Conservation (phyloP, 2,329 filamentous ascomycete species). For the Ophiostoma tasmaniense region DNA sequence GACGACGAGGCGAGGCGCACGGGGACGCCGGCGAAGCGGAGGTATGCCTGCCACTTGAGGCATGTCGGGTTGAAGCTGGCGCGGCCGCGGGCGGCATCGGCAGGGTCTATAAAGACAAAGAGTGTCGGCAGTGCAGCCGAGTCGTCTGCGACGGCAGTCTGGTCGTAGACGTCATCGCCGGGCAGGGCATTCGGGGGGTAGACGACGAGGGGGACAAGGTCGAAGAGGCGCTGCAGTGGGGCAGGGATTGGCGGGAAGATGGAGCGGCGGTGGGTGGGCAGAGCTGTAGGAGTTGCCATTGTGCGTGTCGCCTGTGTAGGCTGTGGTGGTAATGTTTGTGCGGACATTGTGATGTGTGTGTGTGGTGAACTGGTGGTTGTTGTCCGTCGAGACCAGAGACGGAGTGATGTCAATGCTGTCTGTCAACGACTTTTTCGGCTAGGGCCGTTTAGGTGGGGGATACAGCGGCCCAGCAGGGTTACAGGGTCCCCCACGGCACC, state of each 20-base stretch:
- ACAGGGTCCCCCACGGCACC: not conserved
- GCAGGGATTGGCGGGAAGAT: slow-evolving; percentile 51
- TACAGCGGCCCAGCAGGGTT: not conserved
- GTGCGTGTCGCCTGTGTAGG: not conserved
- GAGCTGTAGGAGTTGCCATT: not conserved
- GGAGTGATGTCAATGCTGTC: not conserved
- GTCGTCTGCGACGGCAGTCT: slow-evolving; percentile 17
- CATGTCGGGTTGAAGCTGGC: slow-evolving; percentile 89
- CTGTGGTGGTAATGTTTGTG: not conserved
- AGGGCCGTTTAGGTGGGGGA: not conserved
- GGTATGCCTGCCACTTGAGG: slow-evolving; percentile 92
- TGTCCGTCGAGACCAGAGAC: not conserved
- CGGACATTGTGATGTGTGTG: not conserved
- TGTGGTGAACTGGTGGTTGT: not conserved
- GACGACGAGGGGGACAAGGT: slow-evolving; percentile 68
- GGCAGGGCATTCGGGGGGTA: slow-evolving; percentile 72
- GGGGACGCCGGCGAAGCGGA: slow-evolving; percentile 64
- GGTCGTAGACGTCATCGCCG: slow-evolving; percentile 28
- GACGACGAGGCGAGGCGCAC: slow-evolving; percentile 64
- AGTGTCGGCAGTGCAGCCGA: slow-evolving; percentile 44
- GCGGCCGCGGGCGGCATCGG: slow-evolving; percentile 50
- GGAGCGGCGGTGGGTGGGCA: not conserved
- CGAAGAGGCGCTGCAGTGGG: slow-evolving; percentile 75
- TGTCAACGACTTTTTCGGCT: not conserved
- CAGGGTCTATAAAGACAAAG: slow-evolving; percentile 65